Evolutionary conservation across 306 rosid genomes (phyloP).

Genomic region (Vigna nakashimae): DNA sequence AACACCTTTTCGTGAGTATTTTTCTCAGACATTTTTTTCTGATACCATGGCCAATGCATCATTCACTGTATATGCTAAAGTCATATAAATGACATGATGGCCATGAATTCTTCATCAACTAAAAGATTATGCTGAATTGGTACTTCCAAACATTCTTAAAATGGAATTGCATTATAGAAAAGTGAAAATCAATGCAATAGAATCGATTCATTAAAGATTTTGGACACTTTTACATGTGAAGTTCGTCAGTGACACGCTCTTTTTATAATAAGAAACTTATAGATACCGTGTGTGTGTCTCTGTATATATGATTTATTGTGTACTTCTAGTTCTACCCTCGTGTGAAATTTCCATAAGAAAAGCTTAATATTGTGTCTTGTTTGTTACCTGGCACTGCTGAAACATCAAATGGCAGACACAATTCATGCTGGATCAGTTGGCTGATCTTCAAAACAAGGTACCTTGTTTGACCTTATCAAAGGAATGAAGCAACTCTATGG

Average conservation of each 20-base stretch:
- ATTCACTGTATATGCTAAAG: not conserved
- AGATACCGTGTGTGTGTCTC: not conserved
- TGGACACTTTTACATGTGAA: not conserved
- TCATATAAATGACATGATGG: too few species aligned
- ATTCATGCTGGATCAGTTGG: slow-evolving; percentile 87
- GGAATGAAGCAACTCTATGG: not conserved
- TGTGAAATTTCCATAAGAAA: not conserved
- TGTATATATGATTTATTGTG: not conserved
- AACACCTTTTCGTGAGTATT: not conserved
- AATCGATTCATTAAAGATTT: not conserved
- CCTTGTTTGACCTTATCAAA: not conserved
- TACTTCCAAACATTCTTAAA: not conserved
- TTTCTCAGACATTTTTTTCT: not conserved
- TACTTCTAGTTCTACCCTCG: not conserved
- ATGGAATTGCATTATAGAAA: slow-evolving; percentile 3
- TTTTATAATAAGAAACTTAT: not conserved
- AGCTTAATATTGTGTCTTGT: slow-evolving; percentile 14
- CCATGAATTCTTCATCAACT: not conserved
- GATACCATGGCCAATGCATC: not conserved
- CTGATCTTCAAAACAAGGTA: slow-evolving; percentile 95
- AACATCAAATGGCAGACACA: slow-evolving; percentile 74
- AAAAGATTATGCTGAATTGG: not conserved
- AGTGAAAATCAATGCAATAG: not conserved
- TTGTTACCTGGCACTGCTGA: slow-evolving; percentile 5
- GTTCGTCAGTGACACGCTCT: not conserved